Percentiles rank a stretch among this genome's conserved stretches.
These are phyloP conservation scores for Penicillium cosmopolitanum DNA, from an alignment of 495 filamentous ascomycete genomes.

Conservation along the genomic window DNA sequence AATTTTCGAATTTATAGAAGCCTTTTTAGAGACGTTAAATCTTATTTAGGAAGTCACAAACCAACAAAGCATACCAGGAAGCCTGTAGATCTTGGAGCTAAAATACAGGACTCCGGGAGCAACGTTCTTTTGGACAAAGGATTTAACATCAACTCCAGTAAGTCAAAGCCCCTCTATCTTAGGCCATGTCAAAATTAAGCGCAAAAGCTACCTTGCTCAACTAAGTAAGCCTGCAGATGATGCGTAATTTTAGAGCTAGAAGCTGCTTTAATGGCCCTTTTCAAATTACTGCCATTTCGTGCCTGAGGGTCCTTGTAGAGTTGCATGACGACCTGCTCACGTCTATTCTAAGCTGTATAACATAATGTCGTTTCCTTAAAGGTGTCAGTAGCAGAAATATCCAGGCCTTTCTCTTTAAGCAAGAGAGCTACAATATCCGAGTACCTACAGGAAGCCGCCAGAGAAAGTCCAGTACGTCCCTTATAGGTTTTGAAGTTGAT, in stretches of 20 bases:
- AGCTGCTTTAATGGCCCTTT: constrained; percentile 8
- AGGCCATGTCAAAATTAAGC: too few relatives aligned
- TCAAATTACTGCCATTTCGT: constrained; percentile 12
- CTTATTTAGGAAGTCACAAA: too few relatives aligned
- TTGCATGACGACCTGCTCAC: constrained; percentile 13
- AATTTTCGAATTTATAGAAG: too few relatives aligned
- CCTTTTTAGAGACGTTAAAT: too few relatives aligned
- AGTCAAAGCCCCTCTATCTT: too few relatives aligned
- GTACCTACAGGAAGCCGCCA: constrained; percentile 12
- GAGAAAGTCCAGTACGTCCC: constrained; percentile 12
- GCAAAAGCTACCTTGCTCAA: too few relatives aligned
- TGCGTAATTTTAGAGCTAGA: constrained; percentile 6
- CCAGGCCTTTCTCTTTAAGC: constrained; percentile 5
- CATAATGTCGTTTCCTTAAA: constrained; percentile 15
- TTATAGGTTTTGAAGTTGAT: constrained; percentile 12
- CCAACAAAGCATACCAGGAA: too few relatives aligned
- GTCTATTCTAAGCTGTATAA: constrained; percentile 10
- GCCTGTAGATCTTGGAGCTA: too few relatives aligned
- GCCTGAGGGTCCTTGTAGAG: constrained; percentile 14
- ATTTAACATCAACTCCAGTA: too few relatives aligned
- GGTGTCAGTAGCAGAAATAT: constrained; percentile 11
- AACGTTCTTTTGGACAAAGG: too few relatives aligned
- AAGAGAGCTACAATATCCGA: constrained; percentile 12
- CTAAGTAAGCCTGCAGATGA: background rate
- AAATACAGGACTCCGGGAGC: too few relatives aligned